Evolutionary conservation across 495 filamentous ascomycete species (phyloP).

Genomic region (Polyplosphaeria fusca): DNA sequence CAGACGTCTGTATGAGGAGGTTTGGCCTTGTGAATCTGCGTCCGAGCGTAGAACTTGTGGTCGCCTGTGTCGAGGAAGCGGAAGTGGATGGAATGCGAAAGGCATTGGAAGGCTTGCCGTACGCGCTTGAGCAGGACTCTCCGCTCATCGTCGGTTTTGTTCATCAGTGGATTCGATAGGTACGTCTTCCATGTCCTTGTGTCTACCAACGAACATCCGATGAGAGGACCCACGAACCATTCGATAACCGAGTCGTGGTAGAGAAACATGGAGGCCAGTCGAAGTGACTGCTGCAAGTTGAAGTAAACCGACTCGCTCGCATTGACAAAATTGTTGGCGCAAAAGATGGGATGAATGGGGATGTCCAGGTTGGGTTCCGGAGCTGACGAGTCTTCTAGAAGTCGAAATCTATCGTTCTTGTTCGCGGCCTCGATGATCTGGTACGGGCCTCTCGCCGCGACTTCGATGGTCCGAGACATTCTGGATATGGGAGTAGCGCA

Average conservation of each 20-base stretch:
- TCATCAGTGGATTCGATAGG: slow-evolving; percentile 10
- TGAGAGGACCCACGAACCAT: slow-evolving; percentile 21
- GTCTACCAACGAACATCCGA: slow-evolving; percentile 11
- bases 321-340: slow-evolving; percentile 2
- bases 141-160: neutral
- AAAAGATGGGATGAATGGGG: slow-evolving; percentile 27
- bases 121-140: slow-evolving; percentile 4
- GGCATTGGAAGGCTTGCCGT: slow-evolving; percentile 10
- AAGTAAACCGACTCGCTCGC: neutral
- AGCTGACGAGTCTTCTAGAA: slow-evolving; percentile 17
- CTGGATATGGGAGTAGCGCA: too few relatives aligned
- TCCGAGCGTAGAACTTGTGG: slow-evolving; percentile 5
- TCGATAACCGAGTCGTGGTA: slow-evolving; percentile 15
- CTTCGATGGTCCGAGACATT: slow-evolving; percentile 1
- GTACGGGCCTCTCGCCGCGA: neutral
- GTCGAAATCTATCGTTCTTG: slow-evolving; percentile 17
- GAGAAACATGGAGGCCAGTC: slow-evolving; percentile 30
- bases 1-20: slow-evolving; percentile 1
- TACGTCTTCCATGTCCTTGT: slow-evolving; percentile 5
- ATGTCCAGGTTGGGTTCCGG: slow-evolving; percentile 18
- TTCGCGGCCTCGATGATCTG: slow-evolving; percentile 18
- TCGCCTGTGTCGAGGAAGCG: neutral
- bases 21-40: neutral
- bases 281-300: slow-evolving; percentile 20
- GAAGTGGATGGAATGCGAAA: slow-evolving; percentile 17